Percentiles rank a stretch among this genome's conserved stretches.
phyloP scores from a whole-genome alignment of 345 rosid genomes.

The Salix viminalis region DNA sequence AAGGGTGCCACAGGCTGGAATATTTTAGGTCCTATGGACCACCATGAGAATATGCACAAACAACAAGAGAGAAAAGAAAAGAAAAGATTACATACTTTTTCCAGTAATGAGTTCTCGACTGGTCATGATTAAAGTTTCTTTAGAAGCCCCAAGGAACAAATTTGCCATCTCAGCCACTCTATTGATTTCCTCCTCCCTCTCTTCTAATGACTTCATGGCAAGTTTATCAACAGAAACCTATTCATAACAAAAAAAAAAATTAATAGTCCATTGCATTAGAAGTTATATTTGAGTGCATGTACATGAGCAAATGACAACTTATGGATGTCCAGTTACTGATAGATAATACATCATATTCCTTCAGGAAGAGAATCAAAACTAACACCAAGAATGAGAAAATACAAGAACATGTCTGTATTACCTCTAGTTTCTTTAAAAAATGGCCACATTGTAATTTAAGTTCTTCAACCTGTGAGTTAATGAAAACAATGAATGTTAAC shows the following conservation, averaged over 20 bases:
- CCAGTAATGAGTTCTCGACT: conserved; percentile 89
- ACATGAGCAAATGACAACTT: not conserved
- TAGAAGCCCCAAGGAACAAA: conserved; percentile 51
- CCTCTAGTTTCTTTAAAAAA: conserved; percentile 70
- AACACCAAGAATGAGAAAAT: not conserved
- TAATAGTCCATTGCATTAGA: not conserved
- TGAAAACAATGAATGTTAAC: not conserved
- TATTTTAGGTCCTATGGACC: not conserved
- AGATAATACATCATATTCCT: not conserved
- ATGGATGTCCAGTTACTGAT: not conserved
- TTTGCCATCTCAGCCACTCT: conserved; percentile 73
- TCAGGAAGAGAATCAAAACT: conserved; percentile 2
- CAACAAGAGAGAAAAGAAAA: conserved; percentile 2
- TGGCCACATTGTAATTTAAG: conserved; percentile 63
- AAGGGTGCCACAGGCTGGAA: not conserved
- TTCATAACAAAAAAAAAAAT: conserved; percentile 9
- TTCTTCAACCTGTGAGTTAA: conserved; percentile 63
- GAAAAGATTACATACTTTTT: conserved; percentile 48
- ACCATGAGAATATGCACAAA: not conserved
- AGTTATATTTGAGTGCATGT: not conserved
- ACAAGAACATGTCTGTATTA: conserved; percentile 20
- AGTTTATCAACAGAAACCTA: conserved; percentile 85
- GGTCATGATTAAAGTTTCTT: conserved; percentile 82
- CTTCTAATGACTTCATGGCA: conserved; percentile 65
- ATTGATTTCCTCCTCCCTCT: conserved; percentile 70